Base-by-base conservation (phyloP, 1,284 basidiomycete genomes). In the Mixia osmundae region DNA sequence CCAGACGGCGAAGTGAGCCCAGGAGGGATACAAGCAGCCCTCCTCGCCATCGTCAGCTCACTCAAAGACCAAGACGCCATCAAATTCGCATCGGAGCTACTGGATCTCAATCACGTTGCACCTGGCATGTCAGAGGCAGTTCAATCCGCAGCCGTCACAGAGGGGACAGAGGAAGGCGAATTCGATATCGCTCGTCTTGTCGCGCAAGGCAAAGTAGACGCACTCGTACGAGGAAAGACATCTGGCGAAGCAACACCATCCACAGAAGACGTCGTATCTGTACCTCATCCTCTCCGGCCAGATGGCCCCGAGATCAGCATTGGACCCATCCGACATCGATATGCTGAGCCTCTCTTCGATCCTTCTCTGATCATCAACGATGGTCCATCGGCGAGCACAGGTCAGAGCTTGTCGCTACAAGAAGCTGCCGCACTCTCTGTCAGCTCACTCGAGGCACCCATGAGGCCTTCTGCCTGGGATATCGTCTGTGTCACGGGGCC, bases 291-390 rank as follows among this genome's bases (percentile, higher is more conserved):
- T 55, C 65, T 79, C 41, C 57, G 78, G 39, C 66, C 70, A n/a
- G 56, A 80, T 10, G 64, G 76, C 49, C 78, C 77, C 52, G 61
- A 71, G 33, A 56, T 94, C 42, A 74, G 71, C 2, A 50, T 94
- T 22, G 85, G 83, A 4, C 73, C 77, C 48, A 77, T 85, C 48
- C 65, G 83, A 32, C 82, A 91, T 61, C 66, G 78, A 27, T 73
- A 87, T 53, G 80, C 77, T 51, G 85, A 91, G 52, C 80, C 83
- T 7, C 61, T 94, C 23, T 79, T 85, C 45, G 72, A 83, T 41
- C 74, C 77, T 22, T 53, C 50, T 1, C 45, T 62, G 8, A 52
- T 59, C 8, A 39, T 54, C 2, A 46, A 50, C 0, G 27, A 40
- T n/a, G 28, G 40, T 10, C 30, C 42, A 1, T 31, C 28, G 8